Conservation (phyloP, 129 eudicot species). For the Flaveria robusta region DNA sequence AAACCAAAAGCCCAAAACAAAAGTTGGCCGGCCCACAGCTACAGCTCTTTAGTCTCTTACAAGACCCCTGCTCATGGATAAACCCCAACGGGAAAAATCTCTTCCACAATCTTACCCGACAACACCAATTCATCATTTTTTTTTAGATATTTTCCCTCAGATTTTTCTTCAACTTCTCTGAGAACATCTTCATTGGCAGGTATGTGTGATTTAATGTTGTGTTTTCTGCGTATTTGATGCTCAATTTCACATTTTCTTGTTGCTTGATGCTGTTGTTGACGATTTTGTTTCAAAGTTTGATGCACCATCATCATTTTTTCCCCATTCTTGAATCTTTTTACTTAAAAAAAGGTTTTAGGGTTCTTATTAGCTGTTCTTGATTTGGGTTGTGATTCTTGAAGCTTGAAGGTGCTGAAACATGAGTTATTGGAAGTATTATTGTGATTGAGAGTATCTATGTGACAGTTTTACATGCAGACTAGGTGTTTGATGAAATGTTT, state of each 20-base stretch:
- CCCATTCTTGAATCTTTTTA: background rate
- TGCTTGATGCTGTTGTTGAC: background rate
- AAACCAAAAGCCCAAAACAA: too few species aligned
- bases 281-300: constrained; percentile 3
- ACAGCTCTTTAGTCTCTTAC: background rate
- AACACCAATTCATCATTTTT: constrained; percentile 14
- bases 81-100: constrained; percentile 35
- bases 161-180: background rate
- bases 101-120: constrained; percentile 29
- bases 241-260: constrained; percentile 14
- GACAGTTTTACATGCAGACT: background rate
- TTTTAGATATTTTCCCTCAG: background rate
- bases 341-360: background rate
- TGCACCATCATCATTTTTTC: background rate
- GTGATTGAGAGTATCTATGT: background rate
- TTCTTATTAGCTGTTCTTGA: too few species aligned
- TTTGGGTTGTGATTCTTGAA: constrained; percentile 11
- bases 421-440: background rate
- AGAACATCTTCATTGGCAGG: constrained; percentile 18
- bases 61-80: constrained; percentile 21
- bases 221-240: background rate
- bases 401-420: constrained; percentile 11
- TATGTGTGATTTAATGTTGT: constrained; percentile 4
- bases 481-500: constrained; percentile 31
- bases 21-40: too few species aligned